Conservation (phyloP, 768 basidiomycete species). For the Amanita fuliginea region DNA sequence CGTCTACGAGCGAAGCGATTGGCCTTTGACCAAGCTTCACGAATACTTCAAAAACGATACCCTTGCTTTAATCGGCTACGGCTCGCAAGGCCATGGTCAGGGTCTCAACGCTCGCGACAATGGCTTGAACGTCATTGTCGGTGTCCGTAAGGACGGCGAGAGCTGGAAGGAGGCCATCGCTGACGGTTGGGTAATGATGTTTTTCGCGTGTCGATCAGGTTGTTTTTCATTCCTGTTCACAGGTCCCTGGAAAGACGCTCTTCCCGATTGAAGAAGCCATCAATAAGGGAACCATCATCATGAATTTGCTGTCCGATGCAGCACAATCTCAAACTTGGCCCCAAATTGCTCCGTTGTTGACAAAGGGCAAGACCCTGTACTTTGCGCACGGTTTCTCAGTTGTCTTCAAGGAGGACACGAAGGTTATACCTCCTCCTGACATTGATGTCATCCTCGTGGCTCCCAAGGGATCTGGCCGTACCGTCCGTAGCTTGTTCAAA, state of each 20-base stretch:
- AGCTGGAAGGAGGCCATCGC: constrained; percentile 93
- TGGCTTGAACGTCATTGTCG: constrained; percentile 95
- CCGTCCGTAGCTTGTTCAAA: constrained; percentile 99
- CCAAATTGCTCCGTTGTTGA: constrained; percentile 83
- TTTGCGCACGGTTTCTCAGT: constrained; percentile 99
- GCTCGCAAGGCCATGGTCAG: constrained; percentile 98
- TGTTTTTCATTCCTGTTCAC: constrained; percentile 2
- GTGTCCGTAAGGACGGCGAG: constrained; percentile 94
- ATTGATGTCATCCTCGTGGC: constrained; percentile 99
- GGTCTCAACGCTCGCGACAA: constrained; percentile 99
- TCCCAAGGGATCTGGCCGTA: constrained; percentile 97
- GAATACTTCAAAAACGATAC: constrained; percentile 99
- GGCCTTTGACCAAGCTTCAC: constrained; percentile 96
- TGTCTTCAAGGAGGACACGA: constrained; percentile 95
- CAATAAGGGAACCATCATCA: constrained; percentile 92
- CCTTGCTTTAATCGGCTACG: constrained; percentile 97
- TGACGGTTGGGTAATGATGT: constrained; percentile 83
- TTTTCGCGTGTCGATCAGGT: constrained; percentile 1
- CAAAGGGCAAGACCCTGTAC: constrained; percentile 99
- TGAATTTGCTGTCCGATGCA: constrained; percentile 99
- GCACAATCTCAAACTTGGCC: constrained; percentile 98
- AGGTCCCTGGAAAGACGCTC: constrained; percentile 94
- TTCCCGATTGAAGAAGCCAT: constrained; percentile 99
- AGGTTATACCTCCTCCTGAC: constrained; percentile 83
- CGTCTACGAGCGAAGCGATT: constrained; percentile 94